These are phyloP conservation scores for Xylaria sp. DNA, from an alignment of 2,329 filamentous ascomycete species.

Conservation along the genomic window DNA sequence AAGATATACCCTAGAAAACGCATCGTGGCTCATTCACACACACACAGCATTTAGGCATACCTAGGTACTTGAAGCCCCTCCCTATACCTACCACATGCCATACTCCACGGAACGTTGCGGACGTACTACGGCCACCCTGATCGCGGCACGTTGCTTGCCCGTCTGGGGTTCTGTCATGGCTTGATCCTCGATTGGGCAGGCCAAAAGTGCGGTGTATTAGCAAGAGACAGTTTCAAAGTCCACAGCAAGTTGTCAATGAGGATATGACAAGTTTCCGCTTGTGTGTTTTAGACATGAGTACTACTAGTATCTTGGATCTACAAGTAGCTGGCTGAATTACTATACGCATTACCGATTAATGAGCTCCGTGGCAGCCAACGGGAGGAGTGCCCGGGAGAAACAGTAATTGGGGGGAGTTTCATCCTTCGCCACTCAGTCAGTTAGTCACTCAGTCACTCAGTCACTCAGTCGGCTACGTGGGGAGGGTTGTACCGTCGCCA, in stretches of 20 bases:
- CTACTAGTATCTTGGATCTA: constrained; percentile 11
- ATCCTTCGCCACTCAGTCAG: constrained; percentile 18
- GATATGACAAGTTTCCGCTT: constrained; percentile 20
- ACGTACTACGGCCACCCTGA: constrained; percentile 22
- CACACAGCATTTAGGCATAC: background rate
- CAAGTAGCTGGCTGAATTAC: constrained; percentile 22
- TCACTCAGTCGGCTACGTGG: constrained; percentile 27
- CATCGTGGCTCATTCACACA: constrained; percentile 29
- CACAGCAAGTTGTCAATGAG: constrained; percentile 10
- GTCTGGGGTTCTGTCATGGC: constrained; percentile 18
- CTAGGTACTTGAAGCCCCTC: constrained; percentile 16
- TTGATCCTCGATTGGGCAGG: constrained; percentile 24
- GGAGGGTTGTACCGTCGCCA: constrained; percentile 26
- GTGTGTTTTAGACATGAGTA: background rate
- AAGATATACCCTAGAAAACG: constrained; percentile 5
- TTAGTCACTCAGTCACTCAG: background rate
- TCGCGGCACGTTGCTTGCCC: constrained; percentile 30
- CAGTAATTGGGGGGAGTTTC: constrained; percentile 31
- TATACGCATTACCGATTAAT: constrained; percentile 3
- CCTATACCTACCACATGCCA: constrained; percentile 16
- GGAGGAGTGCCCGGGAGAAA: constrained; percentile 19
- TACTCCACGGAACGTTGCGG: constrained; percentile 42
- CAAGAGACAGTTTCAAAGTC: constrained; percentile 2
- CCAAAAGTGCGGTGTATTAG: constrained; percentile 19
- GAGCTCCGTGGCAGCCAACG: constrained; percentile 30